Evolutionary conservation across 768 basidiomycete species (phyloP).

Genomic region (Suillus subaureus): DNA sequence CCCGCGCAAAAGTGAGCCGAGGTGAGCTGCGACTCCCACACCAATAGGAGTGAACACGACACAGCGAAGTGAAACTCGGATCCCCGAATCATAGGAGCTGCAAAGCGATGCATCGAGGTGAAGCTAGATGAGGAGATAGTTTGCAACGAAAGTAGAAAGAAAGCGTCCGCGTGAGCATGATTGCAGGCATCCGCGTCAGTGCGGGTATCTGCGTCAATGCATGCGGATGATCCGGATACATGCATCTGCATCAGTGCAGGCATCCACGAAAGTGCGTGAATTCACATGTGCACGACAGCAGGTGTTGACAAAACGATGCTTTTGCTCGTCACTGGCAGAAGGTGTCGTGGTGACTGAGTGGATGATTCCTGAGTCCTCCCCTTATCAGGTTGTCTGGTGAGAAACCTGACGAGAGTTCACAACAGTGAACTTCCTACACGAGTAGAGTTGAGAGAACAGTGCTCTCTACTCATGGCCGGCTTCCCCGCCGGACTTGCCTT

Average conservation of each 20-base stretch:
- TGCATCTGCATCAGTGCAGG: background rate
- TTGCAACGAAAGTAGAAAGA: background rate
- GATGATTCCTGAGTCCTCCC: background rate
- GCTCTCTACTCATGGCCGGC: background rate
- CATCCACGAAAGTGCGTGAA: background rate
- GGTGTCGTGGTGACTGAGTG: background rate
- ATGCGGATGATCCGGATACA: no score
- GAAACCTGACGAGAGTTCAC: background rate
- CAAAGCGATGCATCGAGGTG: background rate
- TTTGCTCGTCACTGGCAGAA: background rate
- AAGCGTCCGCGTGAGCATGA: background rate
- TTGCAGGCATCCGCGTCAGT: background rate
- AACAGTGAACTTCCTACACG: background rate
- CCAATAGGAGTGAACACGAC: background rate
- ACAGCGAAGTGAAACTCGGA: background rate
- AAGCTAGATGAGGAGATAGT: background rate
- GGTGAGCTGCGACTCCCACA: background rate
- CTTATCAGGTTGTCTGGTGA: background rate
- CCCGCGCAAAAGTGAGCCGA: background rate
- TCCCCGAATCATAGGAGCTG: background rate
- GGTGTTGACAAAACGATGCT: background rate
- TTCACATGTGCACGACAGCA: background rate
- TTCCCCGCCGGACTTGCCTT: background rate
- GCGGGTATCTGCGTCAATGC: background rate
- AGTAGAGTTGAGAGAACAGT: background rate